phyloP scores from a whole-genome alignment of 768 basidiomycete species.

The Crepidotus variabilis region DNA sequence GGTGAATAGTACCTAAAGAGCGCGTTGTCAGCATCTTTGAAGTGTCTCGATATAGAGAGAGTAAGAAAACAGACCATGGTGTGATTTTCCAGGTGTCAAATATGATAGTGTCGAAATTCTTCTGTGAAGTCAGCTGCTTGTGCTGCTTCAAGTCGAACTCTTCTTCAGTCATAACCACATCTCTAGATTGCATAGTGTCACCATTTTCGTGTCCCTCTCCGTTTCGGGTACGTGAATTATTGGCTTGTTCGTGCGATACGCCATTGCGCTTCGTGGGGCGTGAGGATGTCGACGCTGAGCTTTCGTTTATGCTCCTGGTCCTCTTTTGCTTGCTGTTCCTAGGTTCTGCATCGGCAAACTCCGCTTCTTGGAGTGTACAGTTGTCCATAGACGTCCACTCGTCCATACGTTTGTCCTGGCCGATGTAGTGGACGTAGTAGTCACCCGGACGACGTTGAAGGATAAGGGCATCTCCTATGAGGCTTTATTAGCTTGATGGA shows the following conservation, averaged over 20 bases:
- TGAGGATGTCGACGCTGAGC: constrained; percentile 6
- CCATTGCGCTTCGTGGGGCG: constrained; percentile 11
- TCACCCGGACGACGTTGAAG: constrained; percentile 47
- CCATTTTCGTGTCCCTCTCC: constrained; percentile 9
- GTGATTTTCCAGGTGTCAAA: constrained; percentile 86
- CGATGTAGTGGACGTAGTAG: constrained; percentile 70
- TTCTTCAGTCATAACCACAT: constrained; percentile 55
- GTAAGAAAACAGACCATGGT: constrained; percentile 63
- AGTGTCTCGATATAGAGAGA: constrained; percentile 1
- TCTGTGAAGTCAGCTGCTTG: constrained; percentile 60
- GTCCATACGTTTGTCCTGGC: constrained; percentile 69
- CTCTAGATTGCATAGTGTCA: constrained; percentile 13
- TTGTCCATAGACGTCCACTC: constrained; percentile 60
- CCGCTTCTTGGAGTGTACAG: constrained; percentile 28
- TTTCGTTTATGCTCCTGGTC: constrained; percentile 18
- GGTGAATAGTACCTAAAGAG: constrained; percentile 85
- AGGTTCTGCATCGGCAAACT: constrained; percentile 16
- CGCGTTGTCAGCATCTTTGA: background rate
- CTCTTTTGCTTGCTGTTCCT: constrained; percentile 26
- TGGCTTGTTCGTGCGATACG: background rate
- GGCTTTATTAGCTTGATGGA: constrained; percentile 3
- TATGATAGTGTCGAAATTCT: constrained; percentile 85
- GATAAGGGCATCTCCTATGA: constrained; percentile 38
- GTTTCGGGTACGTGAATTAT: constrained; percentile 1
- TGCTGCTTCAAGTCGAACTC: constrained; percentile 69